Evolutionary conservation across 1,139 yeast species (phyloP), one percentile per base, ranked within the genome.

Genomic region (Saccharomyces hybrid): DNA sequence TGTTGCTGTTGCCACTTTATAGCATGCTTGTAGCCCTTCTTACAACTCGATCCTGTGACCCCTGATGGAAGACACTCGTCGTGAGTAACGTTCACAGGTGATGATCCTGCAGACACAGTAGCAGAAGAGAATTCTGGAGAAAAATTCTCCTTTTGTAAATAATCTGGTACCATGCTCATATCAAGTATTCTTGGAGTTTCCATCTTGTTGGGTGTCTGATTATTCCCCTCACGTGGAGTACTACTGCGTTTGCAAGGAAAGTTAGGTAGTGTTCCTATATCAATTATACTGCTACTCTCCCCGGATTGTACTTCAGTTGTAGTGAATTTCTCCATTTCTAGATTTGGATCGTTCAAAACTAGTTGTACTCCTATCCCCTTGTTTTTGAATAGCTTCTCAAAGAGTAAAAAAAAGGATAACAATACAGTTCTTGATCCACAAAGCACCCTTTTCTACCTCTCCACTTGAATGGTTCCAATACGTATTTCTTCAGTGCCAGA

Each of bases 91-190:
- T 31, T 31, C 26, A 64, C 61, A 41, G 62, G 60, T 29, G 63
- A 62, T 47, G 63, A 62, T 51, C 66, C 61, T 48, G 66, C 62
- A 52, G 65, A 64, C 44, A 31, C 34, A 13, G 34, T 31, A 31
- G 34, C 34, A 31, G 34, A 31, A 31, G 34, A 31, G 13, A 31
- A 31, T 31, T 31, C 34, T 11, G 34, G 34, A 31, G 34, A 31
- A 31, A 31, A 31, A 5, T 31, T 31, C 14, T 31, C 34, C 13
- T 31, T 31, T 11, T 31, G 34, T 31, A 31, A 31, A 31, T 31
- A 31, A 31, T 31, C 34, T 31, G 34, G 34, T 31, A 31, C 34
- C 34, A 31, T 31, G 14, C n/a, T 31, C 34, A 31, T 31, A 31
- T 31, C 13, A 9, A 31, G 34, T 31, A 31, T 31, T 11, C 34